Evolutionary conservation across 768 basidiomycete species (phyloP).

Genomic region (Suillus cothurnatus): DNA sequence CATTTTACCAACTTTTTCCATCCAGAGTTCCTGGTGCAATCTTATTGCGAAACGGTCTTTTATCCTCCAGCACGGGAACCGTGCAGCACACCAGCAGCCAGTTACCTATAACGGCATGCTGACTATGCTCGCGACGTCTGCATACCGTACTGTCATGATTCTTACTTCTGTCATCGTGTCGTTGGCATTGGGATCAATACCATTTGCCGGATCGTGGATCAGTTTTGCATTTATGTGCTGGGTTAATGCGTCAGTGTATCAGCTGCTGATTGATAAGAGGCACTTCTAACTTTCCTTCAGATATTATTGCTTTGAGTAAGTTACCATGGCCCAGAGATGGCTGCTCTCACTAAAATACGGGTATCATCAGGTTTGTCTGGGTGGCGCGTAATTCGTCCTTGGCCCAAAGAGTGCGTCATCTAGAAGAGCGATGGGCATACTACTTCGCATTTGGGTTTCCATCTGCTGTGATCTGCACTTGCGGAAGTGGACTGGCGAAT

Average conservation of each 20-base stretch:
- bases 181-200: slow-evolving; percentile 63
- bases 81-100: slow-evolving; percentile 52
- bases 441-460: slow-evolving; percentile 86
- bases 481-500: slow-evolving; percentile 75
- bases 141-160: slow-evolving; percentile 83
- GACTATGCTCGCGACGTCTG: slow-evolving; percentile 74
- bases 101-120: slow-evolving; percentile 71
- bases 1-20: slow-evolving; percentile 3
- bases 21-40: slow-evolving; percentile 76
- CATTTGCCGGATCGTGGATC: slow-evolving; percentile 59
- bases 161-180: slow-evolving; percentile 73
- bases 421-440: slow-evolving; percentile 91
- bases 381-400: slow-evolving; percentile 72
- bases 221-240: slow-evolving; percentile 81
- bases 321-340: slow-evolving; percentile 8
- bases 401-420: slow-evolving; percentile 64
- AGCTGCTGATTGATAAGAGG: slow-evolving; percentile 2
- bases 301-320: slow-evolving; percentile 88
- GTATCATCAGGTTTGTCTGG: slow-evolving; percentile 66
- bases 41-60: slow-evolving; percentile 77
- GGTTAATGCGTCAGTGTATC: slow-evolving; percentile 76
- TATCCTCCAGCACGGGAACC: slow-evolving; percentile 67
- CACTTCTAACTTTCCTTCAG: slow-evolving; percentile 37
- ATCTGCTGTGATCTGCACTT: slow-evolving; percentile 69
- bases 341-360: slow-evolving; percentile 19